These are phyloP conservation scores for Pestalotiopsis sp. DNA, from an alignment of 2,329 filamentous ascomycete species.

Conservation along the genomic window DNA sequence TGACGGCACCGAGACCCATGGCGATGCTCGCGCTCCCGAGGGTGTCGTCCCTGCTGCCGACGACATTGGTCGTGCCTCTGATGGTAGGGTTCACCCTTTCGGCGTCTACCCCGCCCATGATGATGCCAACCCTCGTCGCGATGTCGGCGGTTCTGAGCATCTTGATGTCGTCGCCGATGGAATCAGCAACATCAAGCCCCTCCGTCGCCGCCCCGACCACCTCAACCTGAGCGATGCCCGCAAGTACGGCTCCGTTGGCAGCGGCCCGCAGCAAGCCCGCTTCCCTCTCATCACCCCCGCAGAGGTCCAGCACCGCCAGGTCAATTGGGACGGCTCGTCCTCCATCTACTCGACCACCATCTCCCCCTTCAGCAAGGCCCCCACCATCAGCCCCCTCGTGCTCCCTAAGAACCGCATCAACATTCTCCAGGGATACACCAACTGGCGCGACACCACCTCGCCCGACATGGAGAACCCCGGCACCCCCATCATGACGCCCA, in stretches of 20 bases:
- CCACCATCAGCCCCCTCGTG: slow-evolving; percentile 22
- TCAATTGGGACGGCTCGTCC: slow-evolving; percentile 15
- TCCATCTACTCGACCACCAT: slow-evolving; percentile 22
- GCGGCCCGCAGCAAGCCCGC: slow-evolving; percentile 20
- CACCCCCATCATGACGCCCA: background rate
- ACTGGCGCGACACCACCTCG: slow-evolving; percentile 17
- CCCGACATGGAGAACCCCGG: slow-evolving; percentile 4
- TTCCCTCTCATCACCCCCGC: slow-evolving; percentile 17
- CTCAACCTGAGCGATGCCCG: slow-evolving; percentile 18
- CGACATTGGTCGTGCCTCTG: no score
- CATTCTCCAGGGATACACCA: slow-evolving; percentile 23
- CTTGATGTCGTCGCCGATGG: slow-evolving; percentile 19
- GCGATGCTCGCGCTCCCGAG: background rate
- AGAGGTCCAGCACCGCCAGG: slow-evolving; percentile 7
- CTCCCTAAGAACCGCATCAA: slow-evolving; percentile 14
- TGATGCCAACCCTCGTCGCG: no score
- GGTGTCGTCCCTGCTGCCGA: slow-evolving; percentile 19
- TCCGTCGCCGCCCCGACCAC: background rate
- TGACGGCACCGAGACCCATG: background rate
- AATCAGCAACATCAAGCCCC: background rate
- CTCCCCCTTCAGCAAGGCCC: slow-evolving; percentile 17
- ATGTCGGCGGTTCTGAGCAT: background rate
- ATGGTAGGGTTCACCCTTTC: no score
- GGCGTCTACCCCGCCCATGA: no score
- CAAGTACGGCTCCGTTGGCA: slow-evolving; percentile 15